Base-by-base conservation (phyloP, 169 alveolate species). In the Babesia caballi region DNA sequence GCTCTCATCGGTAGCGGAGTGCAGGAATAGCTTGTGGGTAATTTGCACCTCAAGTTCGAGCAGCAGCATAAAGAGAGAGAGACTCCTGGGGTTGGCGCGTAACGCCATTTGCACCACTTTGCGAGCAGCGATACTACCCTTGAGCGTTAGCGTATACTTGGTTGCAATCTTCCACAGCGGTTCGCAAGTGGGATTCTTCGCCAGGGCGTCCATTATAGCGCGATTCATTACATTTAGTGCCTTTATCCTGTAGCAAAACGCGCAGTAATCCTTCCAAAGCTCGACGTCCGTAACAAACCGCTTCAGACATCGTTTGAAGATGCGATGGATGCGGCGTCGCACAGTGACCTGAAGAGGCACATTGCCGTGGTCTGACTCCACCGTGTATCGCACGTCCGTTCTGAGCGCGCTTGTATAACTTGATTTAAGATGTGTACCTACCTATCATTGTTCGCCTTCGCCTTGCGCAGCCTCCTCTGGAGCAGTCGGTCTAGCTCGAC, bases 171-270 rank as follows among this genome's bases (percentile, higher is more conserved):
- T 44, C 85, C 85, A 77, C 17, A 77, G 57, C 23, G 25, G 19
- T 33, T 67, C 82, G 46, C 63, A 70, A 12, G 70, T 66, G 14
- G 85, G 85, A 36, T 77, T 77, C 53, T 77, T 77, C 12, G 78
- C 23, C 53, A 77, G 25, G 9, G 78, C 80, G n/a, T n/a, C 51
- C 71, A 77, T 68, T 3, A 77, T 66, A 27, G 65, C 82, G 33
- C 73, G 44, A 41, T 77, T 71, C 59, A 77, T 38, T 3, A 77
- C 70, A n/a, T 52, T 52, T 5, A 32, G 15, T 27, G 85, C 60
- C 25, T 67, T 77, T 19, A 67, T 51, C 38, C 71, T 51, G 40
- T 63, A 50, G 36, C 85, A 77, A 50, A 57, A 77, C 21, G 51
- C 61, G 38, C 66, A 42, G 40, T 77, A 77, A 32, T 44, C 63